phyloP scores from a whole-genome alignment of 2,329 filamentous ascomycete species.

The Fusarium nodosum region DNA sequence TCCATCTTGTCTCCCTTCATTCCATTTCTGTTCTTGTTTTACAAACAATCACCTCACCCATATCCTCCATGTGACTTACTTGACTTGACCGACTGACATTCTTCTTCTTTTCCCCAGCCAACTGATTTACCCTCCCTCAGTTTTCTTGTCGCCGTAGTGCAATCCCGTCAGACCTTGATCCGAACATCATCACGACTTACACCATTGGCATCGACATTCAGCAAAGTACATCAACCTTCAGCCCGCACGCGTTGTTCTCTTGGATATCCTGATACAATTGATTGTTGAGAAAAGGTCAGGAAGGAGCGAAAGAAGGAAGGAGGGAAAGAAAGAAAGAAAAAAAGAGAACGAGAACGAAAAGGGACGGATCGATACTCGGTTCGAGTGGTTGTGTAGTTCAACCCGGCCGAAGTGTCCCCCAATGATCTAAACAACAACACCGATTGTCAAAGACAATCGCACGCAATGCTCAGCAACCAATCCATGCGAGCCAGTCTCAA shows the following conservation, averaged over 20 bases:
- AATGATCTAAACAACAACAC: constrained; percentile 50
- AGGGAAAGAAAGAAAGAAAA: too few species aligned
- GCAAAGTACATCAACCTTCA: neutral
- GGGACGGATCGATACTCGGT: constrained; percentile 34
- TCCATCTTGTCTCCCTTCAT: constrained; percentile 50
- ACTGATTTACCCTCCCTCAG: constrained; percentile 34
- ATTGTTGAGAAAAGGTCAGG: constrained; percentile 8
- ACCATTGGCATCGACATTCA: constrained; percentile 28
- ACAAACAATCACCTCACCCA: constrained; percentile 40
- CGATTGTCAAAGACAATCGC: constrained; percentile 50
- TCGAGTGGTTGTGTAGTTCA: constrained; percentile 43
- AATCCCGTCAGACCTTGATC: constrained; percentile 21
- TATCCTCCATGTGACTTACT: constrained; percentile 24
- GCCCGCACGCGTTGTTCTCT: constrained; percentile 29
- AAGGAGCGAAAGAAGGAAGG: neutral
- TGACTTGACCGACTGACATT: constrained; percentile 40
- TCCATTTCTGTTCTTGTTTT: constrained; percentile 44
- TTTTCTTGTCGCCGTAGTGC: constrained; percentile 30
- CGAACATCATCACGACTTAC: constrained; percentile 38
- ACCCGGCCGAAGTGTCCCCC: constrained; percentile 43
- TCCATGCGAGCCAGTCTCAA: constrained; percentile 69
- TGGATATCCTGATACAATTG: constrained; percentile 38
- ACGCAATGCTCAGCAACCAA: constrained; percentile 58
- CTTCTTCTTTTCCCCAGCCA: constrained; percentile 38
- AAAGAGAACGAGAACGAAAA: constrained; percentile 7